These are phyloP conservation scores for Clavaria fumosa DNA, from an alignment of 768 basidiomycete genomes.

Conservation along the genomic window DNA sequence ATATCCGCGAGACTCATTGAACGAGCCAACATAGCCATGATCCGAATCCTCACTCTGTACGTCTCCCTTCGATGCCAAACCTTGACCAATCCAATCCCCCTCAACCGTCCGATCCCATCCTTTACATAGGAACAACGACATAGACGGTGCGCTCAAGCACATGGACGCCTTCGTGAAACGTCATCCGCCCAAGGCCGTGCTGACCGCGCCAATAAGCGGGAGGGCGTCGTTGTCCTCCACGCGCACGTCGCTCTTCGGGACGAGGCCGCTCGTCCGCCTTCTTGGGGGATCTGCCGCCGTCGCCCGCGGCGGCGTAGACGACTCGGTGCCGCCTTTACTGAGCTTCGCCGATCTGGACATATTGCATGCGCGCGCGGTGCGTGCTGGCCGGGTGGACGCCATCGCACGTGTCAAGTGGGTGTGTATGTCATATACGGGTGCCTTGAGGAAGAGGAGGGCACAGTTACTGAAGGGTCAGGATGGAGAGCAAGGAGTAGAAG, in stretches of 20 bases:
- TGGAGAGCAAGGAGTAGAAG: too few relatives aligned
- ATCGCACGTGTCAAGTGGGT: constrained; percentile 61
- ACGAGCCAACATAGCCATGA: constrained; percentile 49
- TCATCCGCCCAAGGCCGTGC: constrained; percentile 50
- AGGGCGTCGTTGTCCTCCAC: constrained; percentile 40
- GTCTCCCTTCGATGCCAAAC: constrained; percentile 15
- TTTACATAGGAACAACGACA: constrained; percentile 27
- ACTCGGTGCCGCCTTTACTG: constrained; percentile 65
- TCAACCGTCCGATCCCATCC: too few relatives aligned
- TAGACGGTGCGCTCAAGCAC: constrained; percentile 37
- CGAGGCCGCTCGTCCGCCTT: constrained; percentile 58
- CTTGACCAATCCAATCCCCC: too few relatives aligned
- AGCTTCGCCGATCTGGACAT: constrained; percentile 65
- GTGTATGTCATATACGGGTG: constrained; percentile 57
- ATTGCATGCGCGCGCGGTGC: constrained; percentile 59
- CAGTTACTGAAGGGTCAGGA: too few relatives aligned
- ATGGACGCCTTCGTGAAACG: constrained; percentile 44
- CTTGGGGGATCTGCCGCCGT: too few relatives aligned
- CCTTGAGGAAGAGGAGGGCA: constrained; percentile 46
- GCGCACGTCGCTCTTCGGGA: constrained; percentile 35
- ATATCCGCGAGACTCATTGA: constrained; percentile 42
- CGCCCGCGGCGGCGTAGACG: constrained; percentile 46
- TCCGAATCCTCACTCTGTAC: constrained; percentile 48
- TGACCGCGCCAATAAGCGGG: constrained; percentile 22
- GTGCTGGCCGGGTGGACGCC: constrained; percentile 25